A percentile compares a stretch with the other conserved stretches of the same genome.
Conservation (phyloP, 2,329 filamentous ascomycete species). For the Aspergillus ustus region DNA sequence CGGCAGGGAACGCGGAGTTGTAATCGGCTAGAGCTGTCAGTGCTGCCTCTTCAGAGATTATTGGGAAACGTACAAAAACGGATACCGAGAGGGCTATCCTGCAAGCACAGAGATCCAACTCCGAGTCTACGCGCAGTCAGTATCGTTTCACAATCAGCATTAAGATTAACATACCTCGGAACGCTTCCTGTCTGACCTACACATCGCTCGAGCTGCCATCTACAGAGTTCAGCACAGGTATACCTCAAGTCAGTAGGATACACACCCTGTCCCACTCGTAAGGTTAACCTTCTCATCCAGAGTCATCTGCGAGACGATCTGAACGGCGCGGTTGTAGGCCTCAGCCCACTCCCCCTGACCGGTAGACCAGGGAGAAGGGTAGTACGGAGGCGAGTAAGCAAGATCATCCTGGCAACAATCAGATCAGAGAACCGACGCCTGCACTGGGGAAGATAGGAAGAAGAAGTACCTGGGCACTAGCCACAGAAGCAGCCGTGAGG, state of each 20-base stretch:
- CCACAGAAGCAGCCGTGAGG: constrained; percentile 37
- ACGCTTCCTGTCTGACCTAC: constrained; percentile 70
- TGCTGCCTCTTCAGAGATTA: background rate
- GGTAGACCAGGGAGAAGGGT: constrained; percentile 87
- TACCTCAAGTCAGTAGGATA: constrained; percentile 20
- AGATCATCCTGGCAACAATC: constrained; percentile 28
- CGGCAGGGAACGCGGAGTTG: constrained; percentile 79
- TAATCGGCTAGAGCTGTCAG: constrained; percentile 63
- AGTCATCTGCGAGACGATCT: constrained; percentile 82
- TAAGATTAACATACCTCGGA: constrained; percentile 37
- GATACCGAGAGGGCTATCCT: constrained; percentile 82
- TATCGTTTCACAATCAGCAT: background rate
- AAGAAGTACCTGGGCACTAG: constrained; percentile 36
- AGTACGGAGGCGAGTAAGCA: constrained; percentile 66
- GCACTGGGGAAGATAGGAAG: background rate
- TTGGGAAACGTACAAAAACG: constrained; percentile 59
- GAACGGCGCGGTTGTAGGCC: constrained; percentile 75
- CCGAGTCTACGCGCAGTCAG: constrained; percentile 49
- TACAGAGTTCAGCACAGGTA: constrained; percentile 31
- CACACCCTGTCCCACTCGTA: constrained; percentile 85
- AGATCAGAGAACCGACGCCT: background rate
- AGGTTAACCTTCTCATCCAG: constrained; percentile 91
- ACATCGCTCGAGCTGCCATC: constrained; percentile 72
- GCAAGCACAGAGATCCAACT: constrained; percentile 75
- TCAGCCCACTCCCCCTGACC: constrained; percentile 74